phyloP scores from a whole-genome alignment of 139 green algal genomes.

The Nannochloris sp. region DNA sequence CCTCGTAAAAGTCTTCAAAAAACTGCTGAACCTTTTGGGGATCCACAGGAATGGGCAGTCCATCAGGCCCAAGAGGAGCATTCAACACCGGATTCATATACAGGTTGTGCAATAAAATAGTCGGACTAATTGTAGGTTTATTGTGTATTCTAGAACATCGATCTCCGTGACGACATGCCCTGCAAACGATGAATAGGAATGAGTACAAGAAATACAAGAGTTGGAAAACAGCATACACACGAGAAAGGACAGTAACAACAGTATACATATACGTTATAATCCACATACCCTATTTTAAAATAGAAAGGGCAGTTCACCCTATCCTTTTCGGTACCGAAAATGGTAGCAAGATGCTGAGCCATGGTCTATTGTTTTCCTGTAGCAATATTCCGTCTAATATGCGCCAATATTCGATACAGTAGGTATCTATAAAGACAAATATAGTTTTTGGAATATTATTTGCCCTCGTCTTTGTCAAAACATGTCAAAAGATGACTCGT shows the following conservation, averaged over 20 bases:
- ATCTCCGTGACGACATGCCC: constrained; percentile 90
- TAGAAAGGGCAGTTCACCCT: constrained; percentile 59
- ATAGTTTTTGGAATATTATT: no score
- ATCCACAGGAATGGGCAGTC: constrained; percentile 72
- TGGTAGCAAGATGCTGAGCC: constrained; percentile 93
- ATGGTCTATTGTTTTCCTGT: constrained; percentile 38
- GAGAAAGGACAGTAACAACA: no score
- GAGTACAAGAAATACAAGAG: neutral
- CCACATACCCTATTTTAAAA: constrained; percentile 27
- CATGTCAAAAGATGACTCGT: no score
- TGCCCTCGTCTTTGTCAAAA: no score
- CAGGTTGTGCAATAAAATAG: constrained; percentile 89
- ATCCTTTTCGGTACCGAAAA: constrained; percentile 98
- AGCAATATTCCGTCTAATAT: no score
- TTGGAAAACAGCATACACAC: neutral
- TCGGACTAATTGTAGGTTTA: constrained; percentile 81
- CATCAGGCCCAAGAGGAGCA: constrained; percentile 70
- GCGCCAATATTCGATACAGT: no score
- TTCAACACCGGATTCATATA: constrained; percentile 90
- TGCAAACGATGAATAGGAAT: constrained; percentile 22
- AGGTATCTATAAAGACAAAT: no score
- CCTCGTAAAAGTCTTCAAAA: constrained; percentile 98
- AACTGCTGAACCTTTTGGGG: constrained; percentile 75
- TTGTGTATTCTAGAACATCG: constrained; percentile 96
- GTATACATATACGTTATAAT: neutral